Evolutionary conservation across 257 asterid genomes (phyloP).

Genomic region (Perilla frutescens): DNA sequence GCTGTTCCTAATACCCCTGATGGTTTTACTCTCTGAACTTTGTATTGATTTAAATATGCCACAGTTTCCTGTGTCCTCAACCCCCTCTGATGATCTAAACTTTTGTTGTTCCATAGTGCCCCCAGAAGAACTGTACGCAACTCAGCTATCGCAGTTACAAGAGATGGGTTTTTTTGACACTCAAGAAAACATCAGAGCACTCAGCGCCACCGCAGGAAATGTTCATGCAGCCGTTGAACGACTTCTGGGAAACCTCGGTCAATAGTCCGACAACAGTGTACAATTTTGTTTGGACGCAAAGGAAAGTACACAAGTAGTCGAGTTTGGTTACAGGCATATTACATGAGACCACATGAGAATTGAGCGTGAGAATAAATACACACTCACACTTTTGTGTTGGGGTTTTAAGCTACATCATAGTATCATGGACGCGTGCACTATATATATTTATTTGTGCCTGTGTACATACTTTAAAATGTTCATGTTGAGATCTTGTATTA

Average conservation of each 20-base stretch:
- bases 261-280: constrained; percentile 30
- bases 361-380: constrained; percentile 45
- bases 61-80: background rate
- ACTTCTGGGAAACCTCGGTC: constrained; percentile 57
- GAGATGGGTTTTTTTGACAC: constrained; percentile 69
- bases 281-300: constrained; percentile 26
- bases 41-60: background rate
- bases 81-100: constrained; percentile 8
- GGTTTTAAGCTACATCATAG: constrained; percentile 32
- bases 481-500: constrained; percentile 34
- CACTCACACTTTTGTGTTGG: constrained; percentile 29
- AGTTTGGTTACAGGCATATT: constrained; percentile 39
- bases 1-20: constrained; percentile 46
- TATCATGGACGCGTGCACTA: constrained; percentile 25
- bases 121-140: constrained; percentile 62
- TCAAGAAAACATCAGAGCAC: constrained; percentile 62
- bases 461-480: constrained; percentile 32
- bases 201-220: constrained; percentile 61
- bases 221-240: constrained; percentile 68
- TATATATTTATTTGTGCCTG: constrained; percentile 35
- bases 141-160: constrained; percentile 61
- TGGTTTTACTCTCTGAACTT: constrained; percentile 40
- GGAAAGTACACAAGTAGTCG: constrained; percentile 40
- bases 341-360: constrained; percentile 36
- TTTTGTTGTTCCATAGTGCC: constrained; percentile 44